Evolutionary conservation across 768 basidiomycete species (phyloP), one percentile per base, ranked within the genome.

Genomic region (Scleroderma citrinum): DNA sequence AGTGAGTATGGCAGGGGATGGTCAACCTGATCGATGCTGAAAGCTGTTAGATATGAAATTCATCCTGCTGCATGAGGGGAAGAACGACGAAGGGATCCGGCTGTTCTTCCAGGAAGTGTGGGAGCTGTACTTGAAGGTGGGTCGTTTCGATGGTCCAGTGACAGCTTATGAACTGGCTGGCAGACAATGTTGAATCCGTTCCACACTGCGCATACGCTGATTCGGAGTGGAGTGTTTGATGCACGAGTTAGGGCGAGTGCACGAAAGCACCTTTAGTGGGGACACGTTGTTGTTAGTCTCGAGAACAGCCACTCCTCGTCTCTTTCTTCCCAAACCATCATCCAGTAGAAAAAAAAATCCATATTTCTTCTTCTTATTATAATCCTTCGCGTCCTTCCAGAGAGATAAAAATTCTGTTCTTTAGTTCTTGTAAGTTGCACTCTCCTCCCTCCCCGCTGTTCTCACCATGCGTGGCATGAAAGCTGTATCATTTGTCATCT

Each of bases 71-170:
- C 96, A 98, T 68, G 96, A 98, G 67, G 77, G 77, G 7, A 95
- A 92, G 76, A 97, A 96, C 70, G 95, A 99, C 69, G 96, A 98
- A 44, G 94, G 95, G 5, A 97, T 98, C 66, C 80, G 85, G 46
- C 67, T 77, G 47, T 99, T 99, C 75, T 88, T 99, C 61, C 81
- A 80, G 59, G 96, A 98, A 8, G 85, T 95, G 24, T 99, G 96
- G 95, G 96, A 99, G 75, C 60, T 88, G 58, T 98, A 95, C 70
- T 81, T 95, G 42, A 99, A 99, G 85, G 96, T 93, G 55, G 56
- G 76, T 19, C 0, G 31, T 30, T 17, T 11, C 21, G 46, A 24
- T 35, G 37, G 26, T 2, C 19, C 0, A 5, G 7, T 37, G 19
- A 14, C 24, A 2, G 21, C 4, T 11, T 10, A 47, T 36, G 13